Evolutionary conservation across 2,329 filamentous ascomycete genomes (phyloP).

Genomic region (Colletotrichum lentis): DNA sequence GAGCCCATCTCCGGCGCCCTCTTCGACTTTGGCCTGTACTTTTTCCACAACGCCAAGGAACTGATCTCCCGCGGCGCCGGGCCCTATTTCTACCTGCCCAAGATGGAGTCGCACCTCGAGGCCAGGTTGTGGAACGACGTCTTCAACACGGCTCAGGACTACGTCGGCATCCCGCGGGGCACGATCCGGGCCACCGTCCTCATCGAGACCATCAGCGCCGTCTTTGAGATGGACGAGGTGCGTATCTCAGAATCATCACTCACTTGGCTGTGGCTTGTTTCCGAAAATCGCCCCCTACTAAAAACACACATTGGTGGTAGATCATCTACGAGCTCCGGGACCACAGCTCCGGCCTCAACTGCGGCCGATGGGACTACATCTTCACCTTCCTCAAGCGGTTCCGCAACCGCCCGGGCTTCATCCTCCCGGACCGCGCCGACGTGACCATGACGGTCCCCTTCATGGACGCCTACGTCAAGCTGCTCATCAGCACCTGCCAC

Average conservation of each 20-base stretch:
- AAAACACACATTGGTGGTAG: slow-evolving; percentile 40
- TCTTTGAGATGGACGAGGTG: slow-evolving; percentile 89
- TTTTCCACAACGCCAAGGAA: slow-evolving; percentile 91
- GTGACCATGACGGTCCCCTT: slow-evolving; percentile 94
- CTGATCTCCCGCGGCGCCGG: slow-evolving; percentile 78
- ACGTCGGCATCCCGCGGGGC: slow-evolving; percentile 79
- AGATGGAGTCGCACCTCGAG: slow-evolving; percentile 92
- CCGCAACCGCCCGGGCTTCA: slow-evolving; percentile 84
- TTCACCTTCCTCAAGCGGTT: slow-evolving; percentile 96
- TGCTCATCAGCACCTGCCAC: slow-evolving; percentile 93
- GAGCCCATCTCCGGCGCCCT: slow-evolving; percentile 84
- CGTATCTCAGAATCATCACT: neutral
- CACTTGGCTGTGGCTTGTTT: neutral
- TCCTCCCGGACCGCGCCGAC: slow-evolving; percentile 82
- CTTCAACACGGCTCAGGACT: slow-evolving; percentile 89
- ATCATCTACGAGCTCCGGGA: slow-evolving; percentile 95
- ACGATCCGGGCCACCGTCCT: slow-evolving; percentile 88
- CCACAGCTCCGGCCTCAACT: slow-evolving; percentile 89
- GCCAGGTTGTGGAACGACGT: slow-evolving; percentile 91
- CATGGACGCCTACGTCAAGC: slow-evolving; percentile 86
- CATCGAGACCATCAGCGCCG: slow-evolving; percentile 90
- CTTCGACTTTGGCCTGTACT: slow-evolving; percentile 93
- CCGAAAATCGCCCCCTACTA: neutral
- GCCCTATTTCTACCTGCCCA: slow-evolving; percentile 90
- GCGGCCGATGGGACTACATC: slow-evolving; percentile 94